A percentile compares a stretch with the other conserved stretches of the same genome.
phyloP scores from a whole-genome alignment of 1,284 basidiomycete species.

The Apiotrichum brassicae region DNA sequence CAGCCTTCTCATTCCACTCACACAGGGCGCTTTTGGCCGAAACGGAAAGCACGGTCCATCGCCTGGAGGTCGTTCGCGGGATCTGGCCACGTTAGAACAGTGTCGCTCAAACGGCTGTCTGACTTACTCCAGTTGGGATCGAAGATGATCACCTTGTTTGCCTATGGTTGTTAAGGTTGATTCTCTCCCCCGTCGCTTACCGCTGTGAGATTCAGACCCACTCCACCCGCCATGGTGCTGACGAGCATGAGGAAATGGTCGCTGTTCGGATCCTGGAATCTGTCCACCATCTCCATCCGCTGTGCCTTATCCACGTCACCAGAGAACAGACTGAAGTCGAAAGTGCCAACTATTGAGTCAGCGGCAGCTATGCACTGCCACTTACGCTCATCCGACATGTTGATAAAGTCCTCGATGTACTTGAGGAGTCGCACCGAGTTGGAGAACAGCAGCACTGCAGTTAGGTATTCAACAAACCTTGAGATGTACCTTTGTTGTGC shows the following conservation, averaged over 20 bases:
- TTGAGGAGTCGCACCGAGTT: slow-evolving; percentile 48
- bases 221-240: slow-evolving; percentile 40
- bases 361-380: slow-evolving; percentile 18
- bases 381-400: slow-evolving; percentile 32
- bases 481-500: slow-evolving; percentile 44
- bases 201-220: slow-evolving; percentile 43
- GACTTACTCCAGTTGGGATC: slow-evolving; percentile 46
- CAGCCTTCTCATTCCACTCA: slow-evolving; percentile 12
- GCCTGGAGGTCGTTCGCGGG: slow-evolving; percentile 48
- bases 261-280: slow-evolving; percentile 46
- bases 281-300: slow-evolving; percentile 48
- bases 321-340: slow-evolving; percentile 44
- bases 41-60: slow-evolving; percentile 51
- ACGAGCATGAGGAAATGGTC: slow-evolving; percentile 46
- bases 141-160: slow-evolving; percentile 50
- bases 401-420: slow-evolving; percentile 47
- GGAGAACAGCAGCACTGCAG: slow-evolving; percentile 51
- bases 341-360: slow-evolving; percentile 27
- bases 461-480: too few relatives aligned
- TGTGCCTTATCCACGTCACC: slow-evolving; percentile 45
- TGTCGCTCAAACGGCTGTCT: slow-evolving; percentile 40
- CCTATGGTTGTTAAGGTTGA: slow-evolving; percentile 17
- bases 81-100: slow-evolving; percentile 35
- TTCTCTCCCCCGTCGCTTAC: slow-evolving; percentile 19
- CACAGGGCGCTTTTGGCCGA: slow-evolving; percentile 53